Evolutionary conservation across 2,329 filamentous ascomycete species (phyloP), one percentile per base, ranked within the genome.

Genomic region (Neonectria sp.): DNA sequence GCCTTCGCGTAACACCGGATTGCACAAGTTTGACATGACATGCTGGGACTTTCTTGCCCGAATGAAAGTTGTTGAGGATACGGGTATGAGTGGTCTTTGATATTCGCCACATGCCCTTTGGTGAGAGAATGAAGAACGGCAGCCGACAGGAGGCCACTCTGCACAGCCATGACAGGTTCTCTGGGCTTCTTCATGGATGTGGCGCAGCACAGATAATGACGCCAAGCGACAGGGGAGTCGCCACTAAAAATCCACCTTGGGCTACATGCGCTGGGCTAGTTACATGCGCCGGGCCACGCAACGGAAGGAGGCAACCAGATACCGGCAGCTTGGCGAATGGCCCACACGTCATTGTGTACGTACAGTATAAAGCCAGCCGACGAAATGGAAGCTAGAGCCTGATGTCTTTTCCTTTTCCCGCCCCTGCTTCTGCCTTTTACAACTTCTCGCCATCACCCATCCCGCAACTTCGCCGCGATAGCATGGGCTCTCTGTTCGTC

Each of bases 401-500:
- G 21, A 15, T 27, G 17, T 8, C 17, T 3, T 17, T 40, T 6
- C 33, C 33, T 35, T 17, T 40, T 45, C 13, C 9, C 37, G 7
- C 37, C 2, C 45, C 21, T 24, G 8, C 2, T 45, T 8, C n/a
- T 24, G n/a, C 40, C 21, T 43, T 6, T 13, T n/a, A 11, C 15
- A 40, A 40, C 37, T 40, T 40, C 15, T 24, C 33, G 25, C 40
- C 33, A 21, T 45, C 17, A 46, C 15, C 12, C 31, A 35, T 17
- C 21, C 33, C 21, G 25, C 45, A 67, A 40, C 21, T 45, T 25
- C 48, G 46, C 33, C 53, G 60, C 64, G 59, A 72, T 69, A 75
- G 73, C 68, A 75, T 75, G 73, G 73, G 73, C 71, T 75, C 73
- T 63, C 71, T 75, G 73, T 75, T 75, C 65, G 73, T 75, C 67